Conservation (phyloP, 129 eudicot species). For the Artemisia argyi region DNA sequence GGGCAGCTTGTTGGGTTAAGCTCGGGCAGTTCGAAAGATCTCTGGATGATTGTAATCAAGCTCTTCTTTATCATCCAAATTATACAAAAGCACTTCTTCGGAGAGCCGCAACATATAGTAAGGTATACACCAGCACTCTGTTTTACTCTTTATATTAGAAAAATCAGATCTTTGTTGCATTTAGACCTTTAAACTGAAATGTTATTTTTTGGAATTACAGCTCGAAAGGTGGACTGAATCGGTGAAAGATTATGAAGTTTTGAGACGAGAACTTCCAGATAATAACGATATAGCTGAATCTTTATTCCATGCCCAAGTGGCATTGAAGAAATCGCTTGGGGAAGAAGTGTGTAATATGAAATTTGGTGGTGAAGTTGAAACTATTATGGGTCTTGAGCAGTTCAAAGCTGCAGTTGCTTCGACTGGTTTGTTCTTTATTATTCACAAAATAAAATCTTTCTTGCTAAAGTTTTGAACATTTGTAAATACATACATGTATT, state of each 20-base stretch:
- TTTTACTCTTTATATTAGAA: neutral
- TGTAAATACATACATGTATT: neutral
- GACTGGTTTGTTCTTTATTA: conserved; percentile 49
- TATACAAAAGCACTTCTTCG: conserved; percentile 90
- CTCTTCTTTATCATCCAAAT: conserved; percentile 74
- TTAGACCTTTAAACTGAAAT: neutral
- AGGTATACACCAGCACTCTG: conserved; percentile 41
- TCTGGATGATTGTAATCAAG: conserved; percentile 86
- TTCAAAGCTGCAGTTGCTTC: conserved; percentile 80
- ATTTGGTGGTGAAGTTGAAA: conserved; percentile 93
- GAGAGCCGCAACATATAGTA: conserved; percentile 84
- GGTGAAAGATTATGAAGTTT: conserved; percentile 84
- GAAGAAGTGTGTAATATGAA: conserved; percentile 86
- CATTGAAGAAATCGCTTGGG: conserved; percentile 77
- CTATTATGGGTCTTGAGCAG: conserved; percentile 64
- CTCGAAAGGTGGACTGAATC: conserved; percentile 93
- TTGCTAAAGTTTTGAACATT: conserved; percentile 11
- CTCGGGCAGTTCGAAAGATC: conserved; percentile 77
- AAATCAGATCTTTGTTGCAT: neutral
- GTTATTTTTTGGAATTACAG: conserved; percentile 36
- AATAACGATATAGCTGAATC: conserved; percentile 77
- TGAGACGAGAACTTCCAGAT: conserved; percentile 64
- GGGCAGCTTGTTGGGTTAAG: conserved; percentile 96
- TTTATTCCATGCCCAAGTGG: conserved; percentile 87
- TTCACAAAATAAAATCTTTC: neutral